Percentiles rank a stretch among this genome's conserved stretches.
These are phyloP conservation scores for Melanopsichium pennsylvanicum DNA, from an alignment of 1,284 basidiomycete species.

Conservation along the genomic window DNA sequence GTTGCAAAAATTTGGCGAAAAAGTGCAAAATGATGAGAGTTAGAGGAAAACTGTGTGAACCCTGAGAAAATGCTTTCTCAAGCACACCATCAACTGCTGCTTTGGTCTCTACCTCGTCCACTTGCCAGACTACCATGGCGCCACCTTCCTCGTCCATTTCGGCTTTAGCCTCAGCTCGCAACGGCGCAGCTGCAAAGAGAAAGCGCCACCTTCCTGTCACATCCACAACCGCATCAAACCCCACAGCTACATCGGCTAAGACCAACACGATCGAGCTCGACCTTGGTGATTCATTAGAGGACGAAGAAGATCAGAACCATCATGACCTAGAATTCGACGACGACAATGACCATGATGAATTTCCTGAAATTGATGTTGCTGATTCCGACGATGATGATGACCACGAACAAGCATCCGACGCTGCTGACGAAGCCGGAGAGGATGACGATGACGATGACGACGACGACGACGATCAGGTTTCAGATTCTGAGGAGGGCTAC, in stretches of 20 bases:
- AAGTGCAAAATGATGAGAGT: too few species aligned
- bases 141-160: constrained; percentile 25
- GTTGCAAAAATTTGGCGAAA: too few species aligned
- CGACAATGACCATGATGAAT: constrained; percentile 65
- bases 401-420: constrained; percentile 25
- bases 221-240: constrained; percentile 4
- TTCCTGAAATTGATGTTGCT: constrained; percentile 69
- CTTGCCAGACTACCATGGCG: too few species aligned
- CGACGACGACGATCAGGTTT: constrained; percentile 29
- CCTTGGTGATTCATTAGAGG: constrained; percentile 3
- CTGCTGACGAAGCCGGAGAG: constrained; percentile 43
- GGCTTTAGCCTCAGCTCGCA: constrained; percentile 27
- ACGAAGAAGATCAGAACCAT: constrained; percentile 24
- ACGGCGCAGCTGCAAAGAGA: constrained; percentile 37
- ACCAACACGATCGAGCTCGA: constrained; percentile 22
- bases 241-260: constrained; percentile 8
- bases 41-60: too few species aligned
- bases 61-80: too few species aligned
- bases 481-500: constrained; percentile 35
- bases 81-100: too few species aligned
- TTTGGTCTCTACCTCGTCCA: too few species aligned
- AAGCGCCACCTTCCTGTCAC: constrained; percentile 27
- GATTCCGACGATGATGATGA: constrained; percentile 58
- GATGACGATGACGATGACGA: constrained; percentile 50
- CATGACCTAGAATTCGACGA: constrained; percentile 38